Evolutionary conservation across 495 filamentous ascomycete species (phyloP).

Genomic region (Poronia punctata): DNA sequence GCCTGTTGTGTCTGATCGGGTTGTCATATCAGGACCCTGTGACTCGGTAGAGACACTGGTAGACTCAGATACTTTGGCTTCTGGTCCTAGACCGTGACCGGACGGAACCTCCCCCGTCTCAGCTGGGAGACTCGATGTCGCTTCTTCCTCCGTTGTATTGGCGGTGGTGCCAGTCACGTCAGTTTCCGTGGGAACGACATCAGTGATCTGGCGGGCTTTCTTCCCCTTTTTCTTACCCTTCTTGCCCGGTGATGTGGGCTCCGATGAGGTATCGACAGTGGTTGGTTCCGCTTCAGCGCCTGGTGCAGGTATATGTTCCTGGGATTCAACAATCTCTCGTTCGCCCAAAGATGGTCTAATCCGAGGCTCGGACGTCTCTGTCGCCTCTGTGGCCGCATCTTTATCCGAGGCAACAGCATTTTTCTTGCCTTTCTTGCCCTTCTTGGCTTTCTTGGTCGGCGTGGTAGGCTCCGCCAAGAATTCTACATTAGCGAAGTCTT

Average conservation of each 20-base stretch:
- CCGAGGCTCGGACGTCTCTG: background rate
- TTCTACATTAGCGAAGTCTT: slow-evolving; percentile 4
- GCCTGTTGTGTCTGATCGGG: slow-evolving; percentile 2
- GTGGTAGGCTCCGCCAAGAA: slow-evolving; percentile 3
- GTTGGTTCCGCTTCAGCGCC: slow-evolving; percentile 3
- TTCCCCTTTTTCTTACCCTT: slow-evolving; percentile 6
- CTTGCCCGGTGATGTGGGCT: background rate
- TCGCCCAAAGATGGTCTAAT: background rate
- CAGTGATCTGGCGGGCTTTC: slow-evolving; percentile 2
- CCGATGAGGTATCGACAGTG: background rate
- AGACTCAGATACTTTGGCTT: slow-evolving; percentile 8
- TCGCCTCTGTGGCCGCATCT: slow-evolving; percentile 3
- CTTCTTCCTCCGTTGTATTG: background rate
- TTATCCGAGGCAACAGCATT: slow-evolving; percentile 3
- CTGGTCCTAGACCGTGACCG: slow-evolving; percentile 4
- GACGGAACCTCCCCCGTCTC: slow-evolving; percentile 3
- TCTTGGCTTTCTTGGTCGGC: slow-evolving; percentile 13
- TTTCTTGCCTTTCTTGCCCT: slow-evolving; percentile 11
- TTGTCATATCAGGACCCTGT: slow-evolving; percentile 2
- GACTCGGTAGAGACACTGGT: slow-evolving; percentile 1
- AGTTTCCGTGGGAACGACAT: background rate
- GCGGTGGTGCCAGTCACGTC: background rate
- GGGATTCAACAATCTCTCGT: background rate
- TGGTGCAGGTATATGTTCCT: background rate
- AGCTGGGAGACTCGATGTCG: background rate